Conservation (phyloP, 441 rosid genomes). For the Populus hybrid region DNA sequence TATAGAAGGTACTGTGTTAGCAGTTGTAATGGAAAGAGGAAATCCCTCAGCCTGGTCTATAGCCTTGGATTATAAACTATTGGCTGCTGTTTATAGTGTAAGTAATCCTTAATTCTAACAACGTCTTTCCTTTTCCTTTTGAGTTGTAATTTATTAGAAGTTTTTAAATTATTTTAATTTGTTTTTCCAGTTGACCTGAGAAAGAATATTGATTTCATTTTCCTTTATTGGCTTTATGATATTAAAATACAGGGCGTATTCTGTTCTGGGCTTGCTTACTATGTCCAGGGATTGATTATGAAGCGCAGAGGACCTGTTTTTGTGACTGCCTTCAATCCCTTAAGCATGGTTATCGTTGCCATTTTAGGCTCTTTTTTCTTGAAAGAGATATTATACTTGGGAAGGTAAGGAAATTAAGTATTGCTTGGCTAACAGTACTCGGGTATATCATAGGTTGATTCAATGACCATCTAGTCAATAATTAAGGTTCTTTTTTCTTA, state of each 20-base stretch:
- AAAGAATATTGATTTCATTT: background rate
- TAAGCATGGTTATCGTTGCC: conserved; percentile 77
- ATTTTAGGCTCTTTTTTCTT: conserved; percentile 65
- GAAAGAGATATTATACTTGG: conserved; percentile 62
- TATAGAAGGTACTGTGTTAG: conserved; percentile 52
- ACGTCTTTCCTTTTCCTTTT: background rate
- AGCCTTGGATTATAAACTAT: conserved; percentile 66
- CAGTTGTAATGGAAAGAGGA: conserved; percentile 60
- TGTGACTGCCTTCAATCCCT: conserved; percentile 78
- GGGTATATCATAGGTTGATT: background rate
- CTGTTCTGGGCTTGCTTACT: conserved; percentile 76
- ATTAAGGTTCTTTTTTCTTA: too few species aligned
- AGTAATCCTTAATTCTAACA: conserved; percentile 19
- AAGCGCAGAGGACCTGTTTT: conserved; percentile 81
- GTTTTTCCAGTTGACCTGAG: background rate
- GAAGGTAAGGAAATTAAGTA: conserved; percentile 47
- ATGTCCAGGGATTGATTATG: conserved; percentile 72
- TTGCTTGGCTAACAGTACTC: background rate
- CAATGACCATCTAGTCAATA: too few species aligned
- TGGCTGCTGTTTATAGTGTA: conserved; percentile 77
- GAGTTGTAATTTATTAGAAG: background rate
- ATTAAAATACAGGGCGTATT: conserved; percentile 62
- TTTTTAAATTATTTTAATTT: background rate
- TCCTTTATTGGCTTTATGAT: background rate
- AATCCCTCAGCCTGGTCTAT: conserved; percentile 60